Percentiles rank a stretch among this genome's conserved stretches.
Conservation (phyloP, 2,329 filamentous ascomycete species). For the Aspergillus pseudoviridinutans region DNA sequence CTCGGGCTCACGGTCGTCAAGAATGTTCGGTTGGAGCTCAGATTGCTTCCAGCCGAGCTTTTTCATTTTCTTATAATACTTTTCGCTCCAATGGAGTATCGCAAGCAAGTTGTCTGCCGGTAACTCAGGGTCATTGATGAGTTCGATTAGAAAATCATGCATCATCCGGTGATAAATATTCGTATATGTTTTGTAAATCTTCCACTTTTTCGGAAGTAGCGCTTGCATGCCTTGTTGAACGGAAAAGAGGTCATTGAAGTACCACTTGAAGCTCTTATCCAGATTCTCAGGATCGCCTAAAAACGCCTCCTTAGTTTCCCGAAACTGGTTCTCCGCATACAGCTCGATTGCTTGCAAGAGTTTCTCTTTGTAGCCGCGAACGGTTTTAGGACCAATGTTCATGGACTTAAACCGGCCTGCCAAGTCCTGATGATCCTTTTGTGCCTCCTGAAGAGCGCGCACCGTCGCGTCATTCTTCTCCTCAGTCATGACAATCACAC, state of each 20-base stretch:
- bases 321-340: slow-evolving; percentile 70
- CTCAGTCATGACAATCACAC: slow-evolving; percentile 88
- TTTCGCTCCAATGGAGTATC: slow-evolving; percentile 91
- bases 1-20: slow-evolving; percentile 86
- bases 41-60: slow-evolving; percentile 77
- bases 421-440: slow-evolving; percentile 93
- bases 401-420: slow-evolving; percentile 92
- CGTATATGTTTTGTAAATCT: slow-evolving; percentile 84
- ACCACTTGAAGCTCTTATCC: slow-evolving; percentile 90
- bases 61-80: slow-evolving; percentile 93
- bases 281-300: slow-evolving; percentile 76
- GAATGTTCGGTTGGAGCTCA: slow-evolving; percentile 77
- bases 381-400: slow-evolving; percentile 84
- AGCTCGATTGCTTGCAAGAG: slow-evolving; percentile 77
- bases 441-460: slow-evolving; percentile 84
- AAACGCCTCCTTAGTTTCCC: slow-evolving; percentile 68
- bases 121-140: slow-evolving; percentile 80
- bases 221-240: slow-evolving; percentile 89
- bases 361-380: slow-evolving; percentile 95
- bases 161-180: slow-evolving; percentile 90
- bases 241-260: slow-evolving; percentile 94
- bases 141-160: slow-evolving; percentile 84
- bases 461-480: slow-evolving; percentile 95
- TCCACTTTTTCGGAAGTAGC: slow-evolving; percentile 95
- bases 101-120: slow-evolving; percentile 82